Base-by-base conservation (phyloP, 768 basidiomycete species). In the Lepiota venenata region DNA sequence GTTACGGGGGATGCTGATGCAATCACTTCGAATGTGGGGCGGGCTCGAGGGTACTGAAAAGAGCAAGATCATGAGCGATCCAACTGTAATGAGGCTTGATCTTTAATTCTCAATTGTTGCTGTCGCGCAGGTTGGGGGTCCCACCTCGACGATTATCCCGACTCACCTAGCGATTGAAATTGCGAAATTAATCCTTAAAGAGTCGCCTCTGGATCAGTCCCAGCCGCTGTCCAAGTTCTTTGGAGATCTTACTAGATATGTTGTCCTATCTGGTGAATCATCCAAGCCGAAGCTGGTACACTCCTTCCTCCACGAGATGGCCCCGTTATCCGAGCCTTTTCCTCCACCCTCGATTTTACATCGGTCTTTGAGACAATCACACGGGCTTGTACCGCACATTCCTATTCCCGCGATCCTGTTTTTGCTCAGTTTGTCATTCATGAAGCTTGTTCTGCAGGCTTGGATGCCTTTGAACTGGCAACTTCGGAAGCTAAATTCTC, bases 41-140 rank as follows among this genome's bases (percentile, higher is more conserved):
- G 76, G 75, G 39, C 68, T 66, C 35, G 63, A 68, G 16, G 62
- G 68, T 15, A 63, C 74, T 27, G 73, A 74, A 45, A 77, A 77
- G 43, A 72, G 78, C 8, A 75, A 75, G 56, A 59, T 70, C 4
- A 74, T 83, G 1, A 83, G 83, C 61, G 80, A 87, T 62, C 62
- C 80, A 6, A 66, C 69, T 18, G 67, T 71, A 7, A 86, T 91
- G 81, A 75, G 84, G 18, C 62, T 83, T 44, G 87, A 90, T 58
- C 90, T 82, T 64, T 73, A 90, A 4, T 70, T 70, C 3, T 66
- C 87, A 18, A 73, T 86, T 4, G 65, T 73, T 16, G 73, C 72
- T 3, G 83, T 81, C 59, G 72, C 75, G 15, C 67, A 65, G 21
- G 72, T 74, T 15, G 85, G 85, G 5, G 85, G 84, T 0, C 67